Evolutionary conservation across 2,329 filamentous ascomycete species (phyloP).

Genomic region (Aspergillus sp.): DNA sequence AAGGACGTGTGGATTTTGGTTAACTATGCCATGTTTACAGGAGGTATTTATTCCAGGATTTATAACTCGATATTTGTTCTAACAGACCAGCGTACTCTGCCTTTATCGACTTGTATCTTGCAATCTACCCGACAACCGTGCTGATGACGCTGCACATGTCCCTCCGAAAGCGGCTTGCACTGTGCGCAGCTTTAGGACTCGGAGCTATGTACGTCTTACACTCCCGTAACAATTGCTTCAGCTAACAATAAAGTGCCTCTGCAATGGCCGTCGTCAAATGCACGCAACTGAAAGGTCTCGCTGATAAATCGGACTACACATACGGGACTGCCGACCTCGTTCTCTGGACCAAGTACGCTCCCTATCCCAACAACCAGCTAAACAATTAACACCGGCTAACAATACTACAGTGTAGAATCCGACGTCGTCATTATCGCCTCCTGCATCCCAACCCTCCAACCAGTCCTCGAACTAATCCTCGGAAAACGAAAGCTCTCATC

Average conservation of each 20-base stretch:
- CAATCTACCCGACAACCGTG: slow-evolving; percentile 32
- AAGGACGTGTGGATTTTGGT: slow-evolving; percentile 39
- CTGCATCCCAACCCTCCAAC: slow-evolving; percentile 36
- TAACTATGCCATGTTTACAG: slow-evolving; percentile 42
- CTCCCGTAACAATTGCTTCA: neutral
- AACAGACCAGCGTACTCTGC: slow-evolving; percentile 27
- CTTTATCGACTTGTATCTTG: slow-evolving; percentile 34
- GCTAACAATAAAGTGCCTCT: slow-evolving; percentile 29
- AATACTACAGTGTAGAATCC: slow-evolving; percentile 26
- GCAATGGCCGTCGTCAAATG: slow-evolving; percentile 36
- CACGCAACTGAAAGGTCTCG: slow-evolving; percentile 27
- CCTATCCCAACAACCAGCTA: too few species aligned
- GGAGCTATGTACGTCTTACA: slow-evolving; percentile 27
- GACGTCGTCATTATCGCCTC: slow-evolving; percentile 36
- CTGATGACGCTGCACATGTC: slow-evolving; percentile 34
- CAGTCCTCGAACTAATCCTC: slow-evolving; percentile 29
- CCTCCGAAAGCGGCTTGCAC: slow-evolving; percentile 28
- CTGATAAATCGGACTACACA: slow-evolving; percentile 28
- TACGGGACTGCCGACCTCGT: slow-evolving; percentile 44
- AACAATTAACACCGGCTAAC: neutral
- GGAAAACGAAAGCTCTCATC: slow-evolving; percentile 20
- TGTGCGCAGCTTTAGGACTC: slow-evolving; percentile 30
- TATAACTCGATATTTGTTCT: neutral
- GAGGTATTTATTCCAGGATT: slow-evolving; percentile 26
- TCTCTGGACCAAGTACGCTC: slow-evolving; percentile 46